Percentiles rank a stretch among this genome's conserved stretches.
Evolutionary conservation across 768 basidiomycete species (phyloP).

Genomic region (Termitomyces sp.): DNA sequence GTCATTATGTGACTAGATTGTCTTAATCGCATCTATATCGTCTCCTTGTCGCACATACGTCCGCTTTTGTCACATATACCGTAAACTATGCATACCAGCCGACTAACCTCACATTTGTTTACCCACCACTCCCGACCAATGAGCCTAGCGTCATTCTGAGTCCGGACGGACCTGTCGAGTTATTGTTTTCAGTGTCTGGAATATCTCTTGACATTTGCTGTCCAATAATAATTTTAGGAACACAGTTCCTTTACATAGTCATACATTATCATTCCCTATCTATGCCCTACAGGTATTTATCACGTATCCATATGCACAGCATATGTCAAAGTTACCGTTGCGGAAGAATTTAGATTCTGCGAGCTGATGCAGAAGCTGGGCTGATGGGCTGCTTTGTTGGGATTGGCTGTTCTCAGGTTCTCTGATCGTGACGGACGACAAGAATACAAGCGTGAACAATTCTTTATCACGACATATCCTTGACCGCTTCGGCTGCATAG

Average conservation of each 20-base stretch:
- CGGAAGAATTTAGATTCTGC: conserved; percentile 2
- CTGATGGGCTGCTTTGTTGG: conserved; percentile 14
- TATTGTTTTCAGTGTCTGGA: conserved; percentile 5
- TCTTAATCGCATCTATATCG: neutral
- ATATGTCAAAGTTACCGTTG: conserved; percentile 5
- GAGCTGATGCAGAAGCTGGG: neutral
- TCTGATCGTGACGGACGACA: conserved; percentile 14
- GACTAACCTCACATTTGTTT: conserved; percentile 18
- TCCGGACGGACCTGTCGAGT: neutral
- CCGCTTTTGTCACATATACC: conserved; percentile 17
- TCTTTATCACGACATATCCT: conserved; percentile 7
- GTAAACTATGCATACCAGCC: conserved; percentile 13
- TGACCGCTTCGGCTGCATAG: neutral
- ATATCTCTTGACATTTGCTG: neutral
- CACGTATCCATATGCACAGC: conserved; percentile 11
- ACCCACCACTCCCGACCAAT: conserved; percentile 5
- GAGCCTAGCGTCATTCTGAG: conserved; percentile 4
- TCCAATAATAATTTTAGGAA: neutral
- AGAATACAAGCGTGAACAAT: conserved; percentile 8
- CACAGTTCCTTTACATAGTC: conserved; percentile 3
- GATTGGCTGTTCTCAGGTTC: conserved; percentile 15
- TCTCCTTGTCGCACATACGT: neutral
- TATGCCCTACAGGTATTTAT: neutral
- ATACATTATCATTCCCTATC: conserved; percentile 9
- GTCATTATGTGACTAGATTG: conserved; percentile 52